Evolutionary conservation across 2,329 filamentous ascomycete species (phyloP), one percentile per base, ranked within the genome.

Genomic region (Aspergillus sp.): DNA sequence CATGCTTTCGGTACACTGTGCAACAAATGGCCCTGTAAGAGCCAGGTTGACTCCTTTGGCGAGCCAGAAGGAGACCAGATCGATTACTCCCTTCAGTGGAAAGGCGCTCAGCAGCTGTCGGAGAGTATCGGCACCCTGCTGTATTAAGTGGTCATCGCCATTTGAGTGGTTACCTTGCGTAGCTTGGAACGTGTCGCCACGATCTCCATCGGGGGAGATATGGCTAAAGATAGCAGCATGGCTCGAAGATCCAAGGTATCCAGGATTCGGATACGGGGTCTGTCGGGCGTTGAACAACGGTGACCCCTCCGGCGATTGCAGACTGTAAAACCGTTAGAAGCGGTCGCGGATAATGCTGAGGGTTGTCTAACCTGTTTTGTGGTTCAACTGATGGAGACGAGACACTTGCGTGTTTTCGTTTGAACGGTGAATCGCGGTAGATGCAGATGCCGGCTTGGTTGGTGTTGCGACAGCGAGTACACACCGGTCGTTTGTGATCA

Each of bases 221-320:
- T 62, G 59, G 20, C 58, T 58, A 39, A 62, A 62, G 39, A 62
- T 62, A 12, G 59, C 57, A 3, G 55, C 57, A 56, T 62, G 60
- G 41, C 60, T 62, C 13, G 60, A 62, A 12, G 54, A 56, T 1
- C 59, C 60, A 35, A 61, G 42, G 45, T 59, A 62, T n/a, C 59
- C 60, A 7, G 60, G 60, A 41, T 62, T 62, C 3, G 59, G 60
- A 39, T 62, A 62, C 17, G 51, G 51, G 48, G 58, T 56, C 30
- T 55, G 56, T 17, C 56, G 52, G 30, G 58, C 51, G 27, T 50
- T 54, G 19, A 56, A 57, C 17, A 54, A 49, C 5, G 56, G 52
- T 9, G 57, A 52, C 42, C 53, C 47, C 30, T 58, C 52, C 22
- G 57, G 47, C 15, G 56, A 52, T 7, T 10, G 25, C 25, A 57